phyloP scores from a whole-genome alignment of 345 rosid genomes.

The Kandelia obovata region DNA sequence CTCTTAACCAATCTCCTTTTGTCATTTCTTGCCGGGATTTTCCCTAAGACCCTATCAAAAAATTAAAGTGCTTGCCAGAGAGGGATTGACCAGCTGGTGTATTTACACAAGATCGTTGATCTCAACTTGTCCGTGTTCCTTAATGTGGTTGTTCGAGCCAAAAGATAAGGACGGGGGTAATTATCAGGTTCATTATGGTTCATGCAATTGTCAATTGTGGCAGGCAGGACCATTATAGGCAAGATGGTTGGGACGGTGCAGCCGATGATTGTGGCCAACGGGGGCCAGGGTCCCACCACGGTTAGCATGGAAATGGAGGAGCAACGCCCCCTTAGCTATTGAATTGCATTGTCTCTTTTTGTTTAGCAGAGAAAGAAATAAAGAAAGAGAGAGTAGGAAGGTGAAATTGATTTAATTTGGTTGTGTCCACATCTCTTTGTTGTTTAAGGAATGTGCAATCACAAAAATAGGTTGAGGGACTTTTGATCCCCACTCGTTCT shows the following conservation, averaged over 20 bases:
- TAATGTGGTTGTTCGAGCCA: not conserved
- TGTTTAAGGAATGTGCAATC: slow-evolving; percentile 19
- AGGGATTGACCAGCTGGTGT: not conserved
- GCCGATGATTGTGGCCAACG: slow-evolving; percentile 17
- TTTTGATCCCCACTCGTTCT: not conserved
- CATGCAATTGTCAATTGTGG: not conserved
- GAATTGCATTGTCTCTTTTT: slow-evolving; percentile 26
- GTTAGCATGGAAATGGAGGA: slow-evolving; percentile 1
- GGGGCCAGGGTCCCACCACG: slow-evolving; percentile 23
- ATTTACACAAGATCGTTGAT: slow-evolving; percentile 1
- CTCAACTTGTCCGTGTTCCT: not conserved
- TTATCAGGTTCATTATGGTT: not conserved
- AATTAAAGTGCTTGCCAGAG: no score
- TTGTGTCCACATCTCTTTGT: slow-evolving; percentile 6
- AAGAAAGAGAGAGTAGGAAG: not conserved
- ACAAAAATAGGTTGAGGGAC: not conserved
- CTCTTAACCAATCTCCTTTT: no score
- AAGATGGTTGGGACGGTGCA: slow-evolving; percentile 22
- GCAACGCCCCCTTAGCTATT: slow-evolving; percentile 25
- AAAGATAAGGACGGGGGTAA: slow-evolving; percentile 18
- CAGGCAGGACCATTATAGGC: slow-evolving; percentile 17
- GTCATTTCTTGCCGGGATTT: no score
- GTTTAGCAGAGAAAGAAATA: not conserved
- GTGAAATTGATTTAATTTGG: slow-evolving; percentile 8
- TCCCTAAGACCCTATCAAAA: no score